A percentile compares a stretch with the other conserved stretches of the same genome.
Evolutionary conservation across 2,329 filamentous ascomycete species (phyloP).

Genomic region (Botrytis sinoallii): DNA sequence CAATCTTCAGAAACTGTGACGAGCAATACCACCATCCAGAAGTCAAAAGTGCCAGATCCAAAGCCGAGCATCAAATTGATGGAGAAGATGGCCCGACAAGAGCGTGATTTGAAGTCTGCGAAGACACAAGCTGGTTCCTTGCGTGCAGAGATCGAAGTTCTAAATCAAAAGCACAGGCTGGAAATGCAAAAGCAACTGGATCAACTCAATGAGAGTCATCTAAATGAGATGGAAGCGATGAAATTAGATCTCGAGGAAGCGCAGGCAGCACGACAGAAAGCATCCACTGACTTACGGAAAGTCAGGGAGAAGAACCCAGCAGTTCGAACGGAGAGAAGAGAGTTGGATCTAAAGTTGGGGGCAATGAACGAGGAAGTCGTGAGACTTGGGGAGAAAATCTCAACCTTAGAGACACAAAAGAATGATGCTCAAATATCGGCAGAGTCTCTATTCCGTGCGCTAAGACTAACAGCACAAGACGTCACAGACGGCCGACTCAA

Average conservation of each 20-base stretch:
- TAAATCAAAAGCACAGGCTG: neutral
- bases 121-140: neutral
- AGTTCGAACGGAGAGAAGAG: too few species aligned
- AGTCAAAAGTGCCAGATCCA: neutral
- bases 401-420: too few species aligned
- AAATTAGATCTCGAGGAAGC: neutral
- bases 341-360: too few species aligned
- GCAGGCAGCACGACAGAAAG: neutral
- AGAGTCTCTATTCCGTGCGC: too few species aligned
- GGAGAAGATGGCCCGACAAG: neutral
- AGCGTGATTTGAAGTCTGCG: neutral
- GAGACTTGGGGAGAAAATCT: too few species aligned
- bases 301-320: neutral
- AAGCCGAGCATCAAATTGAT: neutral
- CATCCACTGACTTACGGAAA: neutral
- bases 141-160: neutral
- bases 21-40: neutral
- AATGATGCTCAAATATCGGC: too few species aligned
- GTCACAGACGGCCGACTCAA: too few species aligned
- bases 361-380: too few species aligned
- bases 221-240: neutral
- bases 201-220: neutral
- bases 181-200: neutral
- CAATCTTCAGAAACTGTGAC: neutral
- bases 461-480: too few species aligned